Percentiles rank a stretch among this genome's conserved stretches.
Conservation (phyloP, 2,329 filamentous ascomycete species). For the Talaromyces amestolkiae region DNA sequence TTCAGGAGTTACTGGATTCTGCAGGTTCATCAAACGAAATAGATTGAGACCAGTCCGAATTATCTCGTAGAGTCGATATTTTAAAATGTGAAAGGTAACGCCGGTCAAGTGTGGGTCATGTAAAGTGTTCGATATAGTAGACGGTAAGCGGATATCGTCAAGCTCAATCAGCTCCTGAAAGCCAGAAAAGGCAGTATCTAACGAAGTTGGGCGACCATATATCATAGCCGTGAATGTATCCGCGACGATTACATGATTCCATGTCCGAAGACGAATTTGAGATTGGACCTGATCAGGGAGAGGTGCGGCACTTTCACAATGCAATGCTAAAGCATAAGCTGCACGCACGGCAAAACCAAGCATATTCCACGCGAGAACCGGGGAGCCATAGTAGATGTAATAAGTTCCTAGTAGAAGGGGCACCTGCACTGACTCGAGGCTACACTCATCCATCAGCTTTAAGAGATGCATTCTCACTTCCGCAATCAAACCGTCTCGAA, state of each 20-base stretch:
- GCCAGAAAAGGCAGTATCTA: slow-evolving; percentile 1
- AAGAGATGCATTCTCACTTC: background rate
- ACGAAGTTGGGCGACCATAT: background rate
- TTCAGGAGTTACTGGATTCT: background rate
- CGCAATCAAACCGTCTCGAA: background rate
- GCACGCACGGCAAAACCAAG: background rate
- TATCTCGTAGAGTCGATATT: slow-evolving; percentile 2
- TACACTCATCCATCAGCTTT: background rate
- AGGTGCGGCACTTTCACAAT: background rate
- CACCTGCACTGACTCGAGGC: background rate
- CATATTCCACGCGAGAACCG: background rate
- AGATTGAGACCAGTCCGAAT: background rate
- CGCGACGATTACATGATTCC: background rate
- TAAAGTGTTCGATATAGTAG: background rate
- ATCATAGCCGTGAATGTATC: background rate
- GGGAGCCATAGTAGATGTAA: background rate
- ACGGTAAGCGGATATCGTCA: background rate
- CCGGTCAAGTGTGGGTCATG: background rate
- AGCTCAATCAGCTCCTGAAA: background rate
- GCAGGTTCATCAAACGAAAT: background rate
- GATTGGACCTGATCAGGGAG: background rate
- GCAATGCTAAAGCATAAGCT: slow-evolving; percentile 1
- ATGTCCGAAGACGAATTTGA: background rate
- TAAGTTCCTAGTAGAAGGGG: background rate
- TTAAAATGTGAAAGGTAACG: background rate